Evolutionary conservation across 2,329 filamentous ascomycete genomes (phyloP).

Genomic region (Curvularia hawaiiensis): DNA sequence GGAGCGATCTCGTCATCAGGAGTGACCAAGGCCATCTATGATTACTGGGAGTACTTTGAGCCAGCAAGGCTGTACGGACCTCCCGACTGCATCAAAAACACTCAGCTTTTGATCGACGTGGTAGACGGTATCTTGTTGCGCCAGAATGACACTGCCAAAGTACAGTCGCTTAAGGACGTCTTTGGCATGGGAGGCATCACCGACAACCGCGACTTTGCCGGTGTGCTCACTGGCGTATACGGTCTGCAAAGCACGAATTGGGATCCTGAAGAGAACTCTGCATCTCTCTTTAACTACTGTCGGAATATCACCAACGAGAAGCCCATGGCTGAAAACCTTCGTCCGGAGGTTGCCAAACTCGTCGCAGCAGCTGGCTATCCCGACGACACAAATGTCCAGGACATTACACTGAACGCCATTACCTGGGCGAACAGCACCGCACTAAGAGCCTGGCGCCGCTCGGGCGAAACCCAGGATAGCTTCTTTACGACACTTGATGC

Average conservation of each 20-base stretch:
- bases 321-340: constrained; percentile 42
- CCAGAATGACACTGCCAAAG: constrained; percentile 52
- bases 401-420: constrained; percentile 61
- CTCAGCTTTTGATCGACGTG: constrained; percentile 64
- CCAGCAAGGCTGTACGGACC: constrained; percentile 62
- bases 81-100: constrained; percentile 66
- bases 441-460: constrained; percentile 47
- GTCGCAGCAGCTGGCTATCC: constrained; percentile 57
- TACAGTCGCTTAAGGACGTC: constrained; percentile 55
- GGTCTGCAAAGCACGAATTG: constrained; percentile 61
- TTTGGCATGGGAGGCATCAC: constrained; percentile 60
- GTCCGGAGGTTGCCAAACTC: constrained; percentile 51
- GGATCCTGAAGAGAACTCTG: constrained; percentile 60
- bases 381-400: constrained; percentile 51
- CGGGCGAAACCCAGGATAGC: constrained; percentile 51
- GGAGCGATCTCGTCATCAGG: constrained; percentile 81
- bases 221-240: constrained; percentile 53
- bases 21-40: constrained; percentile 76
- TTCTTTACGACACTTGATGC: constrained; percentile 59
- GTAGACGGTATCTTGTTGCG: constrained; percentile 63
- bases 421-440: constrained; percentile 58
- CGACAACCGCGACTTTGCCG: constrained; percentile 60
- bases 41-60: constrained; percentile 73
- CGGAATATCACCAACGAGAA: constrained; percentile 57
- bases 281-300: constrained; percentile 57